Evolutionary conservation across 441 rosid species (phyloP).

Genomic region (Mallotus repandus): DNA sequence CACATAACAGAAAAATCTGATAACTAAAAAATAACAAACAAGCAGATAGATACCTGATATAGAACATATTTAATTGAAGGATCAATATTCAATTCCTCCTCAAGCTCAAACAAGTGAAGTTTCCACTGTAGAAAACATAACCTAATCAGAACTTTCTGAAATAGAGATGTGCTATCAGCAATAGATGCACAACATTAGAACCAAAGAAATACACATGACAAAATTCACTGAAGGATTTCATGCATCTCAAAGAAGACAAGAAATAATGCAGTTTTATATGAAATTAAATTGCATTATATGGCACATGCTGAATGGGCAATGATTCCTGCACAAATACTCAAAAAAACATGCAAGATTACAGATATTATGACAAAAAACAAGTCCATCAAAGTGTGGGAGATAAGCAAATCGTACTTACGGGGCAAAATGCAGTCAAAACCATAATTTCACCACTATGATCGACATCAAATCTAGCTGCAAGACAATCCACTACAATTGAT

Average conservation of each 20-base stretch:
- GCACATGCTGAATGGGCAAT: too few species aligned
- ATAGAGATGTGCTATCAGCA: background rate
- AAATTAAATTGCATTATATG: too few species aligned
- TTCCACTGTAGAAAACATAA: slow-evolving; percentile 66
- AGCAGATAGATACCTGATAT: slow-evolving; percentile 48
- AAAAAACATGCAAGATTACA: too few species aligned
- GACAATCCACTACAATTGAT: slow-evolving; percentile 72
- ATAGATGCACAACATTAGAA: background rate
- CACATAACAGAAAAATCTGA: background rate
- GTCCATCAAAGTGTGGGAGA: background rate
- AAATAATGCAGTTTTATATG: too few species aligned
- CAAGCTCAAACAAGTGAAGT: slow-evolving; percentile 90
- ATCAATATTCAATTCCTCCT: slow-evolving; percentile 77
- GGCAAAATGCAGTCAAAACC: slow-evolving; percentile 70
- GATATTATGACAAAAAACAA: background rate
- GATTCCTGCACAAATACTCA: too few species aligned
- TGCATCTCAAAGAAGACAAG: too few species aligned
- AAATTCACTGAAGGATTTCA: background rate
- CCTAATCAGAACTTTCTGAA: slow-evolving; percentile 17
- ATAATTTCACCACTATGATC: slow-evolving; percentile 86
- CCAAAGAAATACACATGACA: background rate
- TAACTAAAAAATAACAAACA: background rate
- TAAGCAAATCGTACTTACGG: slow-evolving; percentile 47
- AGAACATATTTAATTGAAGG: slow-evolving; percentile 78
- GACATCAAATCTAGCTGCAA: slow-evolving; percentile 51